phyloP scores from a whole-genome alignment of 1,139 yeast species.

The Geotrichum aggregatum region DNA sequence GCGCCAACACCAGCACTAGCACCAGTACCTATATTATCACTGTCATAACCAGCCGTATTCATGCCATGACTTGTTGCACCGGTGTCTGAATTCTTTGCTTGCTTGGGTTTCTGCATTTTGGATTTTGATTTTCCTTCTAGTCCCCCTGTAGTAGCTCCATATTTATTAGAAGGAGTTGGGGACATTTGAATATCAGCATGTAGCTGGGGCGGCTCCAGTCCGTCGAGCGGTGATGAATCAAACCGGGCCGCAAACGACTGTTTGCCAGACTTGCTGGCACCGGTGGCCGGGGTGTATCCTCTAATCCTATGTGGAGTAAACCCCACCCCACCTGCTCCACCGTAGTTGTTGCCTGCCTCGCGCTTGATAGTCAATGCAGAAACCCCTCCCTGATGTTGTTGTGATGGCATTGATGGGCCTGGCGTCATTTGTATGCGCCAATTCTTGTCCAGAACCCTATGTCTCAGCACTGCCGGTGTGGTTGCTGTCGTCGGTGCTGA shows the following conservation, averaged over 20 bases:
- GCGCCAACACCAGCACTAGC: not conserved
- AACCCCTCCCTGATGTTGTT: not conserved
- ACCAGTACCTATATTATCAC: no score
- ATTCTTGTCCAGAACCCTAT: conserved; percentile 38
- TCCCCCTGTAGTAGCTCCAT: not conserved
- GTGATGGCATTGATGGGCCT: not conserved
- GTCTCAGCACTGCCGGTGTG: conserved; percentile 30
- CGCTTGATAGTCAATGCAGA: not conserved
- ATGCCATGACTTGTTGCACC: no score
- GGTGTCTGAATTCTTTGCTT: no score
- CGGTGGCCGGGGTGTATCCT: not conserved
- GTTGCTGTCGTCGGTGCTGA: not conserved
- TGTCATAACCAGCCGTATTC: not conserved
- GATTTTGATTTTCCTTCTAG: no score
- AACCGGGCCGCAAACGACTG: conserved; percentile 17
- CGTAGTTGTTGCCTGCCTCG: not conserved
- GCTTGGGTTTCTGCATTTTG: no score
- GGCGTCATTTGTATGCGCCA: conserved; percentile 41
- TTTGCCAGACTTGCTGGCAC: not conserved
- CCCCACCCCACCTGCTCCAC: no score
- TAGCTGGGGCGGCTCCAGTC: conserved; percentile 16
- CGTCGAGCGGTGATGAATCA: conserved; percentile 19
- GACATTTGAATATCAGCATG: conserved; percentile 12
- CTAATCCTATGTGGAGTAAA: conserved; percentile 8
- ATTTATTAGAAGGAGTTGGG: conserved; percentile 9